Evolutionary conservation across 1,284 basidiomycete genomes (phyloP).

Genomic region (Tylopilus orsonianus): DNA sequence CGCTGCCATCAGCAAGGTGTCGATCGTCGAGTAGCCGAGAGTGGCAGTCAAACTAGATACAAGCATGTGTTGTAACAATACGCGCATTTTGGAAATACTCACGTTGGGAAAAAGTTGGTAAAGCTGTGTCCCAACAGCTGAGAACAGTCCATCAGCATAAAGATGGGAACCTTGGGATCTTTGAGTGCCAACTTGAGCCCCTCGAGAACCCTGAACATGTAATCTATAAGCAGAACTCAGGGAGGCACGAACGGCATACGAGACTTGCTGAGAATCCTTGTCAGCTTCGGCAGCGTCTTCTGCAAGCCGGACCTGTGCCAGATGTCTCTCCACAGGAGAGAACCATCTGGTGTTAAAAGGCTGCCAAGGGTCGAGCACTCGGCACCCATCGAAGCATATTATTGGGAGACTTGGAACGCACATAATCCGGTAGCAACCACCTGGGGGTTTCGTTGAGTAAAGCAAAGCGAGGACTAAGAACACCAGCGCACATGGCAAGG

Average conservation of each 20-base stretch:
- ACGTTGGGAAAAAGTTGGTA: slow-evolving; percentile 75
- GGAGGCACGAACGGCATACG: slow-evolving; percentile 38
- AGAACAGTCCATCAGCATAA: slow-evolving; percentile 53
- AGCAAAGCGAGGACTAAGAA: background rate
- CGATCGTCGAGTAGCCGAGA: slow-evolving; percentile 60
- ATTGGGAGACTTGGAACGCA: slow-evolving; percentile 30
- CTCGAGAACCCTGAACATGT: slow-evolving; percentile 41
- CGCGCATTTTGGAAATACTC: slow-evolving; percentile 18
- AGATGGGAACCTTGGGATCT: no score
- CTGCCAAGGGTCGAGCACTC: slow-evolving; percentile 29
- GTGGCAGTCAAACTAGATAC: slow-evolving; percentile 57
- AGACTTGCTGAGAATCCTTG: slow-evolving; percentile 52
- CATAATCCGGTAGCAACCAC: slow-evolving; percentile 38
- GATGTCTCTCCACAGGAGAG: slow-evolving; percentile 52
- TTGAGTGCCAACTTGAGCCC: slow-evolving; percentile 60
- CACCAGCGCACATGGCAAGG: slow-evolving; percentile 45
- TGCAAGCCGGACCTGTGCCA: slow-evolving; percentile 69
- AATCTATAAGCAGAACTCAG: background rate
- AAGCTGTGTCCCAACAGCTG: slow-evolving; percentile 67
- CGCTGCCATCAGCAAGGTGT: slow-evolving; percentile 64
- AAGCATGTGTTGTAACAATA: slow-evolving; percentile 1
- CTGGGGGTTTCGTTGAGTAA: slow-evolving; percentile 25
- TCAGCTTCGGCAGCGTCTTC: slow-evolving; percentile 75
- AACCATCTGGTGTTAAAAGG: slow-evolving; percentile 70
- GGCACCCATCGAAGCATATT: background rate